Evolutionary conservation across 257 asterid species (phyloP).

Genomic region (Solanum chmielewskii): DNA sequence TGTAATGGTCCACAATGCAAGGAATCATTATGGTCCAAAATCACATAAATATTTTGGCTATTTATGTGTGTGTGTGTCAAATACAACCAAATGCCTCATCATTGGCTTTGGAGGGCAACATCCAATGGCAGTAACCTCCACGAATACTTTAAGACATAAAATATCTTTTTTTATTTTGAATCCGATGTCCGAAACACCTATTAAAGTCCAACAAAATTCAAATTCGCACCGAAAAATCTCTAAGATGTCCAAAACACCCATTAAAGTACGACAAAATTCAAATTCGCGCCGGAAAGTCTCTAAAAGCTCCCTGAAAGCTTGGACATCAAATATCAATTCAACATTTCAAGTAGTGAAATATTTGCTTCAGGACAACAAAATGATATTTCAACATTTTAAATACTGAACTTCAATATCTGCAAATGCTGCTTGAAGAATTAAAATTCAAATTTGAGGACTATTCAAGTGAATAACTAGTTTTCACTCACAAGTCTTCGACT

Average conservation of each 20-base stretch:
- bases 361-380: neutral
- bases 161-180: neutral
- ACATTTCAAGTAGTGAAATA: neutral
- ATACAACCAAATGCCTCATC: neutral
- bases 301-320: neutral
- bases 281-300: fast-evolving
- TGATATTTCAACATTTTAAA: neutral
- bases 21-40: neutral
- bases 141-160: neutral
- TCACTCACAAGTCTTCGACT: neutral
- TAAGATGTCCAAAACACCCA: neutral
- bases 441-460: neutral
- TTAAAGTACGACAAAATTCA: no score
- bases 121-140: neutral
- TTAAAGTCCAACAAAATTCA: no score
- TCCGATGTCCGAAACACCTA: neutral
- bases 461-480: neutral
- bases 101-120: neutral
- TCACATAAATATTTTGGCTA: neutral
- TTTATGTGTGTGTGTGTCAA: neutral
- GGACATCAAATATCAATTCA: neutral
- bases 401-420: neutral
- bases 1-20: neutral
- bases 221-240: fast-evolving
- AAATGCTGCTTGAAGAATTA: neutral